Percentiles rank a stretch among this genome's conserved stretches.
These are phyloP conservation scores for Leishmania arabica DNA, from an alignment of 208 protist species.

Conservation along the genomic window DNA sequence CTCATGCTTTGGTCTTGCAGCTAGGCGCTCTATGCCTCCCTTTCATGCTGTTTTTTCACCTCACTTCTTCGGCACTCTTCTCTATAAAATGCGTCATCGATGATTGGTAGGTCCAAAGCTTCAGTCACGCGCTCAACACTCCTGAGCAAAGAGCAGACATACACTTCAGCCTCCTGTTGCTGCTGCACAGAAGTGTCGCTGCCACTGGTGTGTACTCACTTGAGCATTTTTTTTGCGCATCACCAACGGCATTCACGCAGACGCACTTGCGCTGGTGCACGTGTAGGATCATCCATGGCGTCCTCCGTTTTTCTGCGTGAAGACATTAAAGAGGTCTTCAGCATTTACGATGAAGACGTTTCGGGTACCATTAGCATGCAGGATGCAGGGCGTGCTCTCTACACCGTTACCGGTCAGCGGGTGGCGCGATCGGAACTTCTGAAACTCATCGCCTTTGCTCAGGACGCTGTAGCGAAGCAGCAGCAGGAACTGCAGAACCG, in stretches of 20 bases:
- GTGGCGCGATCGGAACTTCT: constrained; percentile 56
- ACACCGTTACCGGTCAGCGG: constrained; percentile 79
- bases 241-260: neutral
- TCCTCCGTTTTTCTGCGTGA: constrained; percentile 41
- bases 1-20: neutral
- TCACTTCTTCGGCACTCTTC: neutral
- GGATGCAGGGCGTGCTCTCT: constrained; percentile 65
- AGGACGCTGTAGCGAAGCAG: constrained; percentile 38
- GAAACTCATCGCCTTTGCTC: constrained; percentile 47
- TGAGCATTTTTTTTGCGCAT: neutral
- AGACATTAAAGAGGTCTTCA: constrained; percentile 85
- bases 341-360: constrained; percentile 82
- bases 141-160: neutral
- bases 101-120: neutral
- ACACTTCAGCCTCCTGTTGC: neutral
- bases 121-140: neutral
- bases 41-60: neutral
- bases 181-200: neutral
- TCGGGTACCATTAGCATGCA: constrained; percentile 68
- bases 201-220: neutral
- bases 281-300: neutral
- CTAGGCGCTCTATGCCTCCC: neutral
- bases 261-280: neutral
- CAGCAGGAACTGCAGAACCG: constrained; percentile 18
- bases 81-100: neutral